phyloP scores from a whole-genome alignment of 768 basidiomycete species.

The Filobasidium floriforme region DNA sequence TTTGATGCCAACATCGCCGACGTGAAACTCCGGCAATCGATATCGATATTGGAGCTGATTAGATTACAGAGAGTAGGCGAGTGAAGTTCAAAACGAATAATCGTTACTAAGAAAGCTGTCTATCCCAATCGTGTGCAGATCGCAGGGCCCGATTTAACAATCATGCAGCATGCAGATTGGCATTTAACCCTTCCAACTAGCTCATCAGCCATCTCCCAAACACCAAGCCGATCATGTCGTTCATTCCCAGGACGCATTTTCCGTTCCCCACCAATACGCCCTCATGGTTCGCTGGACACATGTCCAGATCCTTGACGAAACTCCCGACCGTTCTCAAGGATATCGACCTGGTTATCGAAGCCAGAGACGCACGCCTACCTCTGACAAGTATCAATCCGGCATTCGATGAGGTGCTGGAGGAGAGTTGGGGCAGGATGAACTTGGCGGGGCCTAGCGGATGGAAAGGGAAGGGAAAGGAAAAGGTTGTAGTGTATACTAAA shows the following conservation, averaged over 20 bases:
- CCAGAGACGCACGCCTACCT: slow-evolving; percentile 84
- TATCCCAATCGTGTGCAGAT: too few species aligned
- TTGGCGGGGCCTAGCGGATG: slow-evolving; percentile 19
- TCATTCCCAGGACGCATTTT: slow-evolving; percentile 27
- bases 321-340: slow-evolving; percentile 68
- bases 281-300: slow-evolving; percentile 95
- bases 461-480: slow-evolving; percentile 54
- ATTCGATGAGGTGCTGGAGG: slow-evolving; percentile 57
- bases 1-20: too few species aligned
- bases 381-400: slow-evolving; percentile 86
- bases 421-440: slow-evolving; percentile 32
- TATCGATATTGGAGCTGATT: too few species aligned
- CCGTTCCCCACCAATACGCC: slow-evolving; percentile 61
- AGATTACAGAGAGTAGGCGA: too few species aligned
- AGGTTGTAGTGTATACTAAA: slow-evolving; percentile 87
- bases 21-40: too few species aligned
- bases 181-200: too few species aligned
- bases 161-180: too few species aligned
- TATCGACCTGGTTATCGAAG: slow-evolving; percentile 72
- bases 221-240: slow-evolving; percentile 6
- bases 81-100: too few species aligned
- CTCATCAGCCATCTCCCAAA: background rate
- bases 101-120: too few species aligned
- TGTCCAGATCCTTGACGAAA: slow-evolving; percentile 74
- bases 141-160: too few species aligned